Base-by-base conservation (phyloP, 2,329 filamentous ascomycete species). In the Cladosporium sp. region DNA sequence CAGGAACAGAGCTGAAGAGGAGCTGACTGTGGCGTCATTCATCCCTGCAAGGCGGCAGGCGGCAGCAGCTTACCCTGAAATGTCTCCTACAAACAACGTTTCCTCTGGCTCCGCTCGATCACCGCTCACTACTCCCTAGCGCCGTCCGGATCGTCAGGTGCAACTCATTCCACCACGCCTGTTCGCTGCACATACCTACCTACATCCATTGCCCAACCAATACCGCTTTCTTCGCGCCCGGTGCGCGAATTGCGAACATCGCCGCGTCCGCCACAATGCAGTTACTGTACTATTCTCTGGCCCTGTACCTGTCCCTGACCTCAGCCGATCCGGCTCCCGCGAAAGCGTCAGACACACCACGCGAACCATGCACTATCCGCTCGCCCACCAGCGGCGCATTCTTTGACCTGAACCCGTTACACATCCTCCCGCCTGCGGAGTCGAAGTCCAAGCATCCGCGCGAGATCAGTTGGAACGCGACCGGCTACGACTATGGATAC, bases 401-500 rank as follows among this genome's bases (percentile, higher is more conserved):
- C 72, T 85, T 83, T 69, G 82, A 85, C 63, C 72, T 85, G 28
- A 82, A 76, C 59, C 72, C 77, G 7, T 74, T 85, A 58, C 76
- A 75, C 31, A 67, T 83, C 49, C 70, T 70, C 35, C 74, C 76
- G 33, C 76, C 78, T 10, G 69, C 70, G 53, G 73, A 72, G 56
- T 64, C 70, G 38, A 65, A 67, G 43, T 46, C 60, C 18, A 77
- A 84, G 60, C 77, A 79, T 18, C 76, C 74, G 10, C 80, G 83
- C 38, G 76, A 77, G 51, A 75, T 80, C 55, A 84, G 77, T 64
- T 80, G 79, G 74, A 77, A 82, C 58, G 82, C 85, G 7, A 80
- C 79, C 54, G 88, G 88, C 33, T 86, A 83, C 67, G 88, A 92
- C 70, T 88, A 90, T 61, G 82, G 81, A 57, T 81, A 82, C 58